Evolutionary conservation across 179 eudicot species (phyloP).

Genomic region (Spergularia azorica): DNA sequence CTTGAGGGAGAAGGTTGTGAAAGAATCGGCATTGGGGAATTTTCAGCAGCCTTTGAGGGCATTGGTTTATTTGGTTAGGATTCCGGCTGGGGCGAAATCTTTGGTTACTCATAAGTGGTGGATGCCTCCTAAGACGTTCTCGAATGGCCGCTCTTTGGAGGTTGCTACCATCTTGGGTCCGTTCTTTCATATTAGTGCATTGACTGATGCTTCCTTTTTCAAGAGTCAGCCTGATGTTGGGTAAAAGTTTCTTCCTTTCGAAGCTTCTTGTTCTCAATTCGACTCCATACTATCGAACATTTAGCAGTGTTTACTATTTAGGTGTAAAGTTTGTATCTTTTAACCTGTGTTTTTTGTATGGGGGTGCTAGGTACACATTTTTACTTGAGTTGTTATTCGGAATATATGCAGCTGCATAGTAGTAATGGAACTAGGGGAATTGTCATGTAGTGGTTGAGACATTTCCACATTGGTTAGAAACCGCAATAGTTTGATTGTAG

Average conservation of each 20-base stretch:
- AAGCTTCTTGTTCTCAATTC: neutral
- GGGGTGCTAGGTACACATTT: neutral
- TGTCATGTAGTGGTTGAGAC: neutral
- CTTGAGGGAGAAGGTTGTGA: conserved; percentile 80
- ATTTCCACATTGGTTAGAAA: neutral
- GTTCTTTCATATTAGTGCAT: conserved; percentile 88
- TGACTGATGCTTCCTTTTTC: conserved; percentile 80
- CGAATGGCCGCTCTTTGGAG: conserved; percentile 94
- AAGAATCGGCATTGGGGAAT: conserved; percentile 86
- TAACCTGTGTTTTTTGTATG: too few species aligned
- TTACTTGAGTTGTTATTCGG: neutral
- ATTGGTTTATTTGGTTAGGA: conserved; percentile 62
- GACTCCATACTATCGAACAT: too few species aligned
- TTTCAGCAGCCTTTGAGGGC: conserved; percentile 95
- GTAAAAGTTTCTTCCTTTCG: conserved; percentile 44
- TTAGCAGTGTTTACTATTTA: neutral
- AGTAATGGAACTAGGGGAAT: neutral
- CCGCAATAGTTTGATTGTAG: neutral
- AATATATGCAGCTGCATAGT: neutral
- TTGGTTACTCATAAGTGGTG: conserved; percentile 90
- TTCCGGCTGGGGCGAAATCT: conserved; percentile 65
- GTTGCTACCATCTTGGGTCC: conserved; percentile 95
- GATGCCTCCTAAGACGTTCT: conserved; percentile 75
- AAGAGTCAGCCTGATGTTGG: conserved; percentile 97
- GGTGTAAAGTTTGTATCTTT: neutral